Percentiles rank a stretch among this genome's conserved stretches.
Evolutionary conservation across 1,284 basidiomycete species (phyloP).

Genomic region (Paramarasmius palmivorus): DNA sequence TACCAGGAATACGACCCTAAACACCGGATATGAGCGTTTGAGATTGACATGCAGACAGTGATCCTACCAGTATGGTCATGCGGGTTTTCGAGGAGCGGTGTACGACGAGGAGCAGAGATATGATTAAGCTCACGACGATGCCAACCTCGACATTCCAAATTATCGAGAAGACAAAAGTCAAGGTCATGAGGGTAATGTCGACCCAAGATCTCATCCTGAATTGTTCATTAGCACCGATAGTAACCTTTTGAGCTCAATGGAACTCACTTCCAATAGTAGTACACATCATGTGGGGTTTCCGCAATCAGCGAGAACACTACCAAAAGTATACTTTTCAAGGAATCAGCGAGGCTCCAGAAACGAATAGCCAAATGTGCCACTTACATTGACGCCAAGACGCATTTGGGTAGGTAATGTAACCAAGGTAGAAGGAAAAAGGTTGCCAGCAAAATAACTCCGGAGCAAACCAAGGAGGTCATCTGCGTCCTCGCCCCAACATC

Average conservation of each 20-base stretch:
- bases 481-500: slow-evolving; percentile 87
- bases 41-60: not conserved
- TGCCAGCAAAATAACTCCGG: slow-evolving; percentile 72
- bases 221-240: not conserved
- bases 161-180: slow-evolving; percentile 28
- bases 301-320: slow-evolving; percentile 85
- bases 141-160: slow-evolving; percentile 80
- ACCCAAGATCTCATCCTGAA: slow-evolving; percentile 84
- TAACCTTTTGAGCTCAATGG: slow-evolving; percentile 1
- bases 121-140: slow-evolving; percentile 80
- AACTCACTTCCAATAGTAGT: slow-evolving; percentile 78
- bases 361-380: slow-evolving; percentile 25
- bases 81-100: slow-evolving; percentile 76
- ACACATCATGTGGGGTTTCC: slow-evolving; percentile 85
- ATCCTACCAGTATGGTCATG: slow-evolving; percentile 49
- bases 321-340: slow-evolving; percentile 79
- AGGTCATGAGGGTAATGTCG: slow-evolving; percentile 43
- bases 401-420: slow-evolving; percentile 79
- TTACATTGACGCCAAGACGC: slow-evolving; percentile 78
- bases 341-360: slow-evolving; percentile 6
- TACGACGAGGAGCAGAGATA: slow-evolving; percentile 86
- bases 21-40: slow-evolving; percentile 7
- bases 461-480: slow-evolving; percentile 83
- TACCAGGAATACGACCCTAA: slow-evolving; percentile 79
- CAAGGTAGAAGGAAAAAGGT: slow-evolving; percentile 86